Evolutionary conservation across 169 alveolate species (phyloP).

Genomic region (Cryptosporidium andersoni): DNA sequence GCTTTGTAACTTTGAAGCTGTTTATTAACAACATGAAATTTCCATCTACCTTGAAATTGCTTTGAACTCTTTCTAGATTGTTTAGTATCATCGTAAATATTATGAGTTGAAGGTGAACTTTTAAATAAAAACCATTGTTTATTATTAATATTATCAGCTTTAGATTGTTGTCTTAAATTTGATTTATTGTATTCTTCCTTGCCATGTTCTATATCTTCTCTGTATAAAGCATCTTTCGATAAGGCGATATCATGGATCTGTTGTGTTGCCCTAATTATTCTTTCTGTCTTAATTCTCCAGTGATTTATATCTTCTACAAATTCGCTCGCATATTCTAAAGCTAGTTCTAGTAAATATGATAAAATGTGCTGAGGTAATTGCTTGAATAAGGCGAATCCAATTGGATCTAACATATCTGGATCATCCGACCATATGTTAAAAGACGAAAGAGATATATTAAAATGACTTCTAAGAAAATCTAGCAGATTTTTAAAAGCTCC

Average conservation of each 20-base stretch:
- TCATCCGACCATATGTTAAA: constrained; percentile 56
- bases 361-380: constrained; percentile 27
- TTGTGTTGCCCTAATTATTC: constrained; percentile 9
- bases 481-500: constrained; percentile 25
- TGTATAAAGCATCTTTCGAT: no score
- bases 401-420: constrained; percentile 15
- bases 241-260: constrained; percentile 9
- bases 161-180: not conserved
- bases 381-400: constrained; percentile 16
- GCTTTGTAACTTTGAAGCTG: constrained; percentile 4
- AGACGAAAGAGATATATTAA: constrained; percentile 54
- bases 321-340: constrained; percentile 42
- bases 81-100: constrained; percentile 12
- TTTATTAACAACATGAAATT: constrained; percentile 6
- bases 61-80: no score
- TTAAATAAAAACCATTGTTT: constrained; percentile 3
- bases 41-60: constrained; percentile 6
- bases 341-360: constrained; percentile 32
- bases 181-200: not conserved
- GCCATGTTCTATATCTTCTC: no score
- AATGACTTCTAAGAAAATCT: constrained; percentile 13
- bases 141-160: not conserved
- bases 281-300: constrained; percentile 23
- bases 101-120: not conserved
- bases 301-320: constrained; percentile 19